Evolutionary conservation across 23 red algal species (phyloP).

Genomic region (Gracilaria domingensis): DNA sequence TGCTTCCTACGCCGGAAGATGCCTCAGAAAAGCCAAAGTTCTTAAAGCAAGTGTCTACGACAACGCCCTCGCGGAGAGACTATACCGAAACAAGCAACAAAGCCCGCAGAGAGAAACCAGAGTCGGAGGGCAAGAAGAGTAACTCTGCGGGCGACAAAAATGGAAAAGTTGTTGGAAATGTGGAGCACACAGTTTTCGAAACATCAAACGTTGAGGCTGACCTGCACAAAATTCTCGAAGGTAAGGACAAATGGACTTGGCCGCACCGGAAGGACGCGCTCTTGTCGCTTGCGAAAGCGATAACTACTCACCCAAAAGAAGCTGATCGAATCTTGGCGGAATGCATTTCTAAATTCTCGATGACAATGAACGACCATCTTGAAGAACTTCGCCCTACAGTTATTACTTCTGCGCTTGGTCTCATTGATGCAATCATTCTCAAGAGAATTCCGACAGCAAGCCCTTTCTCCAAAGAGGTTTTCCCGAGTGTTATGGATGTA

Average conservation of each 20-base stretch:
- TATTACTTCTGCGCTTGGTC: conserved; percentile 48
- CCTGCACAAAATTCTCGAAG: conserved; percentile 47
- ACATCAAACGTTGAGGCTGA: not conserved
- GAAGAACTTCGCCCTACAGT: conserved; percentile 64
- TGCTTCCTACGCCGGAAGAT: not conserved
- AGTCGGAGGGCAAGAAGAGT: not conserved
- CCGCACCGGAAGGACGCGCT: conserved; percentile 53
- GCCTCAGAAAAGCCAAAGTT: not conserved
- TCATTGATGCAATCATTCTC: conserved; percentile 43
- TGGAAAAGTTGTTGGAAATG: not conserved
- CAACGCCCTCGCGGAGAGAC: not conserved
- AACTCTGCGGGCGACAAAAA: not conserved
- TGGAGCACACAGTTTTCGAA: not conserved
- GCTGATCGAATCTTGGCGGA: not conserved
- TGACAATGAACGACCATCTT: conserved; percentile 46
- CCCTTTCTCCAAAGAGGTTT: conserved; percentile 34
- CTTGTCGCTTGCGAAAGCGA: conserved; percentile 11
- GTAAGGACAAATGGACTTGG: conserved; percentile 58
- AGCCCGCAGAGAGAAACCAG: not conserved
- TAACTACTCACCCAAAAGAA: conserved; percentile 2
- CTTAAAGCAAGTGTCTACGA: no score
- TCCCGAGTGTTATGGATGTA: conserved; percentile 67
- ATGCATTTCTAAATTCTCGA: conserved; percentile 13
- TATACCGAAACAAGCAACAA: not conserved
- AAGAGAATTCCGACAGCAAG: not conserved